phyloP scores from a whole-genome alignment of 169 alveolate species.

The Plasmodium reichenowi region DNA sequence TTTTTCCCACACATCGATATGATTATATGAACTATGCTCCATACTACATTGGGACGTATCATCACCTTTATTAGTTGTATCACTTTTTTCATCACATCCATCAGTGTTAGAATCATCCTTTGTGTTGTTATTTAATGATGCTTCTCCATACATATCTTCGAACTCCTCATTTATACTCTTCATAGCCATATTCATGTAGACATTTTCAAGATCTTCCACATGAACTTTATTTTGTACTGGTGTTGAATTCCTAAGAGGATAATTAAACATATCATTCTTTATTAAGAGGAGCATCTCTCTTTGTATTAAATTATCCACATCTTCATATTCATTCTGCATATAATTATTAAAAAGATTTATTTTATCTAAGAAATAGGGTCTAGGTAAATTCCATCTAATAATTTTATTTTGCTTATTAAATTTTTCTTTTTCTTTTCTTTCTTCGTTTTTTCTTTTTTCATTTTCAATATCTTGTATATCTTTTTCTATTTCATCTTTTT shows the following conservation, averaged over 20 bases:
- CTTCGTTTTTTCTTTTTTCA: conserved; percentile 43
- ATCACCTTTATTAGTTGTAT: neutral
- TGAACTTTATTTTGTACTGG: conserved; percentile 68
- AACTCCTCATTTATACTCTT: conserved; percentile 43
- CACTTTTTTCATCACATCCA: neutral
- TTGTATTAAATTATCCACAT: conserved; percentile 18
- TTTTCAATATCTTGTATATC: conserved; percentile 48
- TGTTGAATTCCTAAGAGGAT: conserved; percentile 39
- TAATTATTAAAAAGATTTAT: conserved; percentile 11
- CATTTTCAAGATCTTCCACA: neutral
- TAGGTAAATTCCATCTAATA: conserved; percentile 67
- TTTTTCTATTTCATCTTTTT: conserved; percentile 76
- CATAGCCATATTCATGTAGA: conserved; percentile 22
- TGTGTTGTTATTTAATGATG: neutral
- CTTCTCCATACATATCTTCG: conserved; percentile 9
- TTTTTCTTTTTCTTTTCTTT: conserved; percentile 35
- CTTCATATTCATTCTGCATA: neutral
- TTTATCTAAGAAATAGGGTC: conserved; percentile 59
- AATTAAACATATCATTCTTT: conserved; percentile 72
- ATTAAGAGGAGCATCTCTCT: conserved; percentile 40
- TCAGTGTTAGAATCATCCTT: neutral
- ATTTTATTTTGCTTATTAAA: conserved; percentile 62
- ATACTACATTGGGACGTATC: neutral
- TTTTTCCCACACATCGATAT: conserved; percentile 2
- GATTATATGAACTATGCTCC: neutral